phyloP scores from a whole-genome alignment of 495 filamentous ascomycete species.

The Aspergillus hancockii region DNA sequence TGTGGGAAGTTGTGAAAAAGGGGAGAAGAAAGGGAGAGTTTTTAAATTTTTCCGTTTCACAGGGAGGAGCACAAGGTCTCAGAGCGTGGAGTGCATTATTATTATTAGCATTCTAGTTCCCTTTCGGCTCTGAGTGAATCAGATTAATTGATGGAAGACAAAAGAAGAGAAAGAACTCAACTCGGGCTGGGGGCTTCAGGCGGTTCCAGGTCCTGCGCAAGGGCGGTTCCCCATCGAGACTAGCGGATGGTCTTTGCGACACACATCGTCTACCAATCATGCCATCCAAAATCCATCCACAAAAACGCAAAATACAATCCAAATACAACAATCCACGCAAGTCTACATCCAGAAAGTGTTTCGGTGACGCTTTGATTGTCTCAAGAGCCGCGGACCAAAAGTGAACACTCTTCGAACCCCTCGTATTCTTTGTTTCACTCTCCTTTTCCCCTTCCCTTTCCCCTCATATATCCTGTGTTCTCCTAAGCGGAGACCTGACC shows the following conservation, averaged over 20 bases:
- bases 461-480: not conserved
- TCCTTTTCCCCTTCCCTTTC: not conserved
- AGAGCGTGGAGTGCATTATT: not conserved
- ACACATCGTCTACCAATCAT: not conserved
- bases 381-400: not conserved
- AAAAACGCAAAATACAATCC: too few relatives aligned
- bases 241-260: not conserved
- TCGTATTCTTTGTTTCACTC: not conserved
- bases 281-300: not conserved
- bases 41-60: not conserved
- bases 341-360: too few relatives aligned
- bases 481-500: not conserved
- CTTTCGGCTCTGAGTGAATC: constrained; percentile 1
- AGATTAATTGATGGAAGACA: constrained; percentile 4
- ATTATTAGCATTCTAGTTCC: not conserved
- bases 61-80: not conserved
- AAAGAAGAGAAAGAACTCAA: too few relatives aligned
- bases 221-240: not conserved
- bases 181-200: not conserved
- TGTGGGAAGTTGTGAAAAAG: constrained; percentile 17
- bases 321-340: too few relatives aligned
- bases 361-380: too few relatives aligned
- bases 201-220: not conserved
- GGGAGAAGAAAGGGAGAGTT: constrained; percentile 6
- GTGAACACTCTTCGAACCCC: not conserved